Conservation (phyloP, 176 grass and related monocot genomes). For the Pharus latifolius region DNA sequence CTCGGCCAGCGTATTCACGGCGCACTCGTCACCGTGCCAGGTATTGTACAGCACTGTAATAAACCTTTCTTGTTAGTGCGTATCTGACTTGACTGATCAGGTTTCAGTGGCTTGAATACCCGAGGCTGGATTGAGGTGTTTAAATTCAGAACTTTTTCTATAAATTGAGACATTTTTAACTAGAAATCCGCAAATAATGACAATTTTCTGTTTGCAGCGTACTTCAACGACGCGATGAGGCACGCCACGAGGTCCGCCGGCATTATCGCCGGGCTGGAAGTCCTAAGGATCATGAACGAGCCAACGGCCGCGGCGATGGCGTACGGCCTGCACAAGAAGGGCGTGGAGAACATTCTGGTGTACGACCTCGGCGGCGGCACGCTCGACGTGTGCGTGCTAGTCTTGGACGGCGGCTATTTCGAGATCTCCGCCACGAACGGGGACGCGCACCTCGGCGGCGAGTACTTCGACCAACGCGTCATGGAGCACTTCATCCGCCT, state of each 20-base stretch:
- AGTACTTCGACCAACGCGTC: constrained; percentile 25
- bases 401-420: constrained; percentile 57
- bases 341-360: constrained; percentile 3
- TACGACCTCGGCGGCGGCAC: constrained; percentile 33
- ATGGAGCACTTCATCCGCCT: constrained; percentile 32
- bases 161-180: too few species aligned
- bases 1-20: constrained; percentile 10
- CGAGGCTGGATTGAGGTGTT: too few species aligned
- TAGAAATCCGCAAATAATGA: too few species aligned
- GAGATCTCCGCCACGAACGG: constrained; percentile 62
- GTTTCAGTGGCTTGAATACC: too few species aligned
- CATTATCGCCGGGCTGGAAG: constrained; percentile 37
- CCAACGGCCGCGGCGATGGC: constrained; percentile 36
- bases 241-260: constrained; percentile 31
- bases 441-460: constrained; percentile 66
- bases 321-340: constrained; percentile 17
- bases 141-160: too few species aligned
- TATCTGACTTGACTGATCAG: too few species aligned
- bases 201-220: neutral
- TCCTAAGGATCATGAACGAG: constrained; percentile 29
- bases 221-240: constrained; percentile 39
- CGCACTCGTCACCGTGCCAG: constrained; percentile 29
- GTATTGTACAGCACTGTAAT: too few species aligned
- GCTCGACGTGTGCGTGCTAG: constrained; percentile 45
- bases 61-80: too few species aligned